These are phyloP conservation scores for Xylaria scruposa DNA, from an alignment of 495 filamentous ascomycete genomes.

Conservation along the genomic window DNA sequence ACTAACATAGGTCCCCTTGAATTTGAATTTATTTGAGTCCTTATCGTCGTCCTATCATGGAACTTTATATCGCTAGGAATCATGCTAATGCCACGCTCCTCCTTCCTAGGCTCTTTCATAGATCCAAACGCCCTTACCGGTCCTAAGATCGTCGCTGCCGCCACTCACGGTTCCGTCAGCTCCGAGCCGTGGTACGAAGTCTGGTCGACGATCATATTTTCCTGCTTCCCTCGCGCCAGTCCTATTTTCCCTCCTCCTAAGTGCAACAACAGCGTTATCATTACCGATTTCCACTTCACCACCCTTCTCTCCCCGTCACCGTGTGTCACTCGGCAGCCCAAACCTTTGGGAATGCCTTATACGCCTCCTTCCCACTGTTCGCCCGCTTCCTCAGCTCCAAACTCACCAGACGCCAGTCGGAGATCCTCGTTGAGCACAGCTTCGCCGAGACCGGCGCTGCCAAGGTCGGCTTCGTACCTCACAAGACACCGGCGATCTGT, in stretches of 20 bases:
- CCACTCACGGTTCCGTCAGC: slow-evolving; percentile 19
- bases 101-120: slow-evolving; percentile 38
- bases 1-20: background rate
- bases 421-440: slow-evolving; percentile 58
- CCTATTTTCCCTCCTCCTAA: slow-evolving; percentile 32
- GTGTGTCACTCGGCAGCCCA: slow-evolving; percentile 41
- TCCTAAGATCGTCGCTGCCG: slow-evolving; percentile 26
- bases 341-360: slow-evolving; percentile 78
- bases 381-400: slow-evolving; percentile 71
- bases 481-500: slow-evolving; percentile 61
- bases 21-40: background rate
- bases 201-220: slow-evolving; percentile 37
- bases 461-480: slow-evolving; percentile 79
- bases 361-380: slow-evolving; percentile 85
- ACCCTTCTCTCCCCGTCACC: slow-evolving; percentile 29
- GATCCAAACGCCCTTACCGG: slow-evolving; percentile 31
- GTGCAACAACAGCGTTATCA: slow-evolving; percentile 30
- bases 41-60: slow-evolving; percentile 34
- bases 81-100: slow-evolving; percentile 39
- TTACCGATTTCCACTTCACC: slow-evolving; percentile 30
- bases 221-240: slow-evolving; percentile 38
- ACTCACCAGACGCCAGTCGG: slow-evolving; percentile 67
- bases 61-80: slow-evolving; percentile 34
- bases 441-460: slow-evolving; percentile 61
- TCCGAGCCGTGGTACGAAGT: slow-evolving; percentile 35